Conservation (phyloP, 352 stramenopile species). For the Globisporangium rhizosaccharum region DNA sequence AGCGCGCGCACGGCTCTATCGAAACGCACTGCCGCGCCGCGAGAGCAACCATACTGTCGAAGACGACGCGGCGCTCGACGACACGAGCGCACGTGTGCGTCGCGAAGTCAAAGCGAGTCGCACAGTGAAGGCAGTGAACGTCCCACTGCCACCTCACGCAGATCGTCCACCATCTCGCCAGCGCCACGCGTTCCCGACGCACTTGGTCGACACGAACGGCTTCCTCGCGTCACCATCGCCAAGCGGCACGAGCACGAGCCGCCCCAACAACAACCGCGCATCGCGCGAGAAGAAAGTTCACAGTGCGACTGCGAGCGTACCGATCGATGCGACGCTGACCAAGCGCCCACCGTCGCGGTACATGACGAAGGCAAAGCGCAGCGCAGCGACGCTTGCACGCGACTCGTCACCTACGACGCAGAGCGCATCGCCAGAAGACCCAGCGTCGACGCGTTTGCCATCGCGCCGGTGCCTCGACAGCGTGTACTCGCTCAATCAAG, state of each 20-base stretch:
- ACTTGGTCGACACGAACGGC: conserved; percentile 52
- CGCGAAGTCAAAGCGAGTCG: background rate
- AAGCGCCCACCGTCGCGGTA: conserved; percentile 70
- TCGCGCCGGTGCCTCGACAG: conserved; percentile 42
- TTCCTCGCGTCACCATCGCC: conserved; percentile 15
- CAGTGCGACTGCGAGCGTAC: conserved; percentile 7
- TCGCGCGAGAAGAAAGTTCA: conserved; percentile 9
- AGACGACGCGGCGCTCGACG: background rate
- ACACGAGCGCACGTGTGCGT: background rate
- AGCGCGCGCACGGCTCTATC: conserved; percentile 25
- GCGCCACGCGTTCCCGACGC: conserved; percentile 67
- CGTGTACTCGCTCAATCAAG: conserved; percentile 41
- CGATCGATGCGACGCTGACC: conserved; percentile 7
- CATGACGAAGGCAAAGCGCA: conserved; percentile 57
- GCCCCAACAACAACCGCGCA: conserved; percentile 5
- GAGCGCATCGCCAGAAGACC: background rate
- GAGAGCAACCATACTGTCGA: conserved; percentile 13
- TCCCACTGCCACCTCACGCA: background rate
- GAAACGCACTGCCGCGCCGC: conserved; percentile 16
- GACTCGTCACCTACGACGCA: background rate
- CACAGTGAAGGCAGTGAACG: background rate
- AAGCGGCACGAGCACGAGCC: conserved; percentile 2
- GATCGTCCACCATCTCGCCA: conserved; percentile 70
- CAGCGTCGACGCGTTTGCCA: conserved; percentile 4
- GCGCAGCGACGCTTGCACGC: background rate